Evolutionary conservation across 306 rosid genomes (phyloP).

Genomic region (Benincasa hispida): DNA sequence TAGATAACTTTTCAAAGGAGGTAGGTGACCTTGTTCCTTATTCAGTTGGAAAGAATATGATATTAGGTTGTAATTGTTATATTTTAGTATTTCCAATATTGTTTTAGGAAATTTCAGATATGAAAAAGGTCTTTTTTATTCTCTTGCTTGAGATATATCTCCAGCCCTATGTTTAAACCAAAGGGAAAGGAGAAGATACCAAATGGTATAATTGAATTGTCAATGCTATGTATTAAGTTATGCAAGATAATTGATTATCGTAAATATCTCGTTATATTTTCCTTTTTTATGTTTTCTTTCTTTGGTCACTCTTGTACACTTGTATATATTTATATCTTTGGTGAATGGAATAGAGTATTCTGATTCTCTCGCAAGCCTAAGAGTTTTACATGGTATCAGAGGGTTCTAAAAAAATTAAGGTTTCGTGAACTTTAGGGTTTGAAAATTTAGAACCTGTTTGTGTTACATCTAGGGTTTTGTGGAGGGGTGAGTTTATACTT

Average conservation of each 20-base stretch:
- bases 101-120: not conserved
- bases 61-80: not conserved
- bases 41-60: not conserved
- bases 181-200: not conserved
- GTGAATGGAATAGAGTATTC: no score
- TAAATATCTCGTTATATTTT: no score
- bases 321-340: no score
- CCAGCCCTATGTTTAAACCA: not conserved
- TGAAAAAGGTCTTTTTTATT: not conserved
- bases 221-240: not conserved
- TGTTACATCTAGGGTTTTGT: no score
- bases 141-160: not conserved
- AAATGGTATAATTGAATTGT: not conserved
- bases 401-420: no score
- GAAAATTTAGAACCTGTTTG: no score
- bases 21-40: constrained; percentile 27
- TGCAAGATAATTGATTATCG: not conserved
- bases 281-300: no score
- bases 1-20: constrained; percentile 90
- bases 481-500: no score
- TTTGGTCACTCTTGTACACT: no score
- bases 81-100: not conserved
- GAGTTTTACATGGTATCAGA: no score
- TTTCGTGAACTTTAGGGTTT: no score
- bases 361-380: no score